phyloP scores from a whole-genome alignment of 192 early-diverging fungal species.

The Obelidium mucronatum region DNA sequence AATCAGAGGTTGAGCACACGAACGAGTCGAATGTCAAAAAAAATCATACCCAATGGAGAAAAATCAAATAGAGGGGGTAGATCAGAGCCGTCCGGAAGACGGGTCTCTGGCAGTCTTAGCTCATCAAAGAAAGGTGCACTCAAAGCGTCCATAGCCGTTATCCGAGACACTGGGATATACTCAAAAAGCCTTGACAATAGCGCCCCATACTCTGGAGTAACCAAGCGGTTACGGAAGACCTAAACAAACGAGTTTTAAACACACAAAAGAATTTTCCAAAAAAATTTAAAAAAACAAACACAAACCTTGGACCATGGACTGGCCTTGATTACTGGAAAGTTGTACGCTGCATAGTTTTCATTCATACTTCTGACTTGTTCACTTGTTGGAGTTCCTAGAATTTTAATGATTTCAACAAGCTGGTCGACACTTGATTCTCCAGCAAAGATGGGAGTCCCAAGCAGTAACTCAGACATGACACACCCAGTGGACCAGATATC shows the following conservation, averaged over 20 bases:
- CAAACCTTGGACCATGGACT: slow-evolving; percentile 85
- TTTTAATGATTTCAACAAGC: slow-evolving; percentile 99
- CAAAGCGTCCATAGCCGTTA: slow-evolving; percentile 91
- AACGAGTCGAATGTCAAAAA: slow-evolving; percentile 8
- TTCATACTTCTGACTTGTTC: slow-evolving; percentile 99
- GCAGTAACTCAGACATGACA: slow-evolving; percentile 95
- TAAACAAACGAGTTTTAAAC: slow-evolving; percentile 31
- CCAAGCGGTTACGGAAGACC: slow-evolving; percentile 84
- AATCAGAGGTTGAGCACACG: slow-evolving; percentile 6
- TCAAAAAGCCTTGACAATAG: slow-evolving; percentile 86
- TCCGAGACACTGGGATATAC: slow-evolving; percentile 86
- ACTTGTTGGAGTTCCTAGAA: slow-evolving; percentile 92
- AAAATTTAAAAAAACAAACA: neutral
- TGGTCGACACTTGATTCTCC: slow-evolving; percentile 98
- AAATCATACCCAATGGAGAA: slow-evolving; percentile 65
- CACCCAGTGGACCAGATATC: slow-evolving; percentile 97
- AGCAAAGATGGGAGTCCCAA: slow-evolving; percentile 92
- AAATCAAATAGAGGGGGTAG: slow-evolving; percentile 95
- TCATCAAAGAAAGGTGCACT: slow-evolving; percentile 98
- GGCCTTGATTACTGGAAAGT: slow-evolving; percentile 97
- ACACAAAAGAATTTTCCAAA: neutral
- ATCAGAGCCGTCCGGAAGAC: slow-evolving; percentile 80
- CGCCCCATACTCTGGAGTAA: slow-evolving; percentile 85
- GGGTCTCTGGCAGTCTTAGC: slow-evolving; percentile 83
- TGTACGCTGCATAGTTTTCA: slow-evolving; percentile 97